A percentile compares a stretch with the other conserved stretches of the same genome.
phyloP scores from a whole-genome alignment of 345 rosid genomes.

The Brassica cretica region DNA sequence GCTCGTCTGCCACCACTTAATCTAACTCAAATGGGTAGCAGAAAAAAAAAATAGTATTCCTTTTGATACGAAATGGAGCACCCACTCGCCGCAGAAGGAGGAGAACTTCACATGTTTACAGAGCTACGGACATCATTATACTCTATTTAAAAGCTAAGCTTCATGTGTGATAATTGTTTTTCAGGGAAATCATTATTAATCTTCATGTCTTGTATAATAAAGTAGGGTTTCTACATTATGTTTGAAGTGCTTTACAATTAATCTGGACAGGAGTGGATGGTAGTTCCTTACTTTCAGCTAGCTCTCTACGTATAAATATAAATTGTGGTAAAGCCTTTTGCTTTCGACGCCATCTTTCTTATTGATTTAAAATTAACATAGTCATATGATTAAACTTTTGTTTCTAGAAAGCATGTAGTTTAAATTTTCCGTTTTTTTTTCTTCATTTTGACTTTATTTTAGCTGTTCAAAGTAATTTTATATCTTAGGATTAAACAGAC shows the following conservation, averaged over 20 bases:
- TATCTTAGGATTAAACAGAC: background rate
- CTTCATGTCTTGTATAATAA: background rate
- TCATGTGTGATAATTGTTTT: conserved; percentile 39
- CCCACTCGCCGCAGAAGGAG: conserved; percentile 48
- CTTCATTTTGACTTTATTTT: background rate
- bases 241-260: conserved; percentile 35
- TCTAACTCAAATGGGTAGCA: too few relatives aligned
- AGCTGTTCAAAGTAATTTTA: background rate
- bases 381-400: background rate
- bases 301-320: conserved; percentile 27
- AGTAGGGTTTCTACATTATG: background rate
- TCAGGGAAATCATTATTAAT: conserved; percentile 8
- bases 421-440: background rate
- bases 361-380: conserved; percentile 8
- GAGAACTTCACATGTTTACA: conserved; percentile 43
- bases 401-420: background rate
- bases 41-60: conserved; percentile 11
- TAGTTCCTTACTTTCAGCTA: conserved; percentile 40
- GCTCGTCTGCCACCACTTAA: too few relatives aligned
- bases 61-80: conserved; percentile 43
- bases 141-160: conserved; percentile 42
- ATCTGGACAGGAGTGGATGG: conserved; percentile 25
- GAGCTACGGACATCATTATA: conserved; percentile 46
- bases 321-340: conserved; percentile 9
- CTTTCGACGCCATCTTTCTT: conserved; percentile 2